Base-by-base conservation (phyloP, 352 stramenopile genomes). In the Phytophthora quininea region DNA sequence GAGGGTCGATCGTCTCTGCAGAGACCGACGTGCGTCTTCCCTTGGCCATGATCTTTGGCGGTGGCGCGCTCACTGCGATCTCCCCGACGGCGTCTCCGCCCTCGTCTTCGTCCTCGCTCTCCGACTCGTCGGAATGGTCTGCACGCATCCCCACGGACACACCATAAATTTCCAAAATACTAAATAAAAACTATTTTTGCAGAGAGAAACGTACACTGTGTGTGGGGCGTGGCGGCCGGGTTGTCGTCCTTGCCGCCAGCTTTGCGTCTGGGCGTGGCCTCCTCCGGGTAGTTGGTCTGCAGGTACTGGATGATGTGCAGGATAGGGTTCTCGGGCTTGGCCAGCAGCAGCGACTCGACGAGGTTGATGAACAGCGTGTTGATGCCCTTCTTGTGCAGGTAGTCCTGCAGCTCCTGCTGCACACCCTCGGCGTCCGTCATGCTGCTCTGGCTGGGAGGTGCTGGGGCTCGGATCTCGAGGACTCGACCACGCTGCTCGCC, bases 361-460 rank as follows among this genome's bases (percentile, higher is more conserved):
- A 97, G 76, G 77, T 96, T 97, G 58, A 97, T 96, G 62, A 97
- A 97, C 43, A 97, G 84, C 63, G 86, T 95, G 76, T 97, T 97
- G 71, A 97, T 96, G 74, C 89, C 88, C 64, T 97, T 97, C 73
- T 93, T 91, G 70, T 96, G 86, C 59, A 97, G 60, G 63, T 97
- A 97, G 38, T 96, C 86, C 79, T 97, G 90, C 72, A 97, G 81
- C 70, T 97, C 90, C 63, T 96, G 88, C 64, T 97, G 90, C 64
- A 97, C 89, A 50, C 83, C 82, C 60, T 96, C 87, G 11, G 85
- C 89, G 76, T 96, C 87, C 54, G 89, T 67, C 89, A 96, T 96
- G n/a, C 31, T 56, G 29, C 47, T 37, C 42, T 38, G 14, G 54
- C 57, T 60, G 43, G 56, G 64, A 37, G 50, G 43, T 29, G 30